phyloP scores from a whole-genome alignment of 768 basidiomycete genomes.

The Lentinula lateritia region DNA sequence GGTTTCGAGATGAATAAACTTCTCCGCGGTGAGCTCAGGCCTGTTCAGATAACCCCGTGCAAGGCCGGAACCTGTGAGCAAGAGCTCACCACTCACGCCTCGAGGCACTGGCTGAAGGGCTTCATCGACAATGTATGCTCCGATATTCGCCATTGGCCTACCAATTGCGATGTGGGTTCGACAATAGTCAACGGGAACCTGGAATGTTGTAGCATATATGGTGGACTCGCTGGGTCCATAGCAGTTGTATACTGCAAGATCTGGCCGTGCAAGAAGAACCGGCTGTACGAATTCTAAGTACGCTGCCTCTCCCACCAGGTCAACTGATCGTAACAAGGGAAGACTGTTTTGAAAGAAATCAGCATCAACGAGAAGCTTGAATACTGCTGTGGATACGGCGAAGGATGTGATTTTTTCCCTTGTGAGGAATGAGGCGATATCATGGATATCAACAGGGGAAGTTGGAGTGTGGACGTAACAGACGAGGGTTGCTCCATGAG shows the following conservation, averaged over 20 bases:
- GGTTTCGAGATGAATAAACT: neutral
- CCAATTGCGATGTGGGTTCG: neutral
- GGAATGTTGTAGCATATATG: neutral
- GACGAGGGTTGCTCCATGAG: neutral
- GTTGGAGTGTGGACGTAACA: neutral
- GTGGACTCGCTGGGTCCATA: slow-evolving; percentile 2
- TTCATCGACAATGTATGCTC: neutral
- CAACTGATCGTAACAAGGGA: neutral
- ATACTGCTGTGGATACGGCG: neutral
- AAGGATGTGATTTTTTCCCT: neutral
- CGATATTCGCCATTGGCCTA: neutral
- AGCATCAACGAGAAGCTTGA: neutral
- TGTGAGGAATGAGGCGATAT: neutral
- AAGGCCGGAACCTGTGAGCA: neutral
- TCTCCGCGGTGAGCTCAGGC: neutral
- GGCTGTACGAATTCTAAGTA: neutral
- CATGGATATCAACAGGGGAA: neutral
- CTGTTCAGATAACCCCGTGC: neutral
- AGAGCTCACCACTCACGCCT: neutral
- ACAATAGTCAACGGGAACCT: neutral
- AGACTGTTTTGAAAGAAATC: neutral
- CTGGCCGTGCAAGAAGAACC: neutral
- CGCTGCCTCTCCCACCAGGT: neutral
- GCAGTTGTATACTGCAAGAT: neutral
- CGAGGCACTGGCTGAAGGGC: neutral